Conservation (phyloP, 768 basidiomycete genomes). For the Rhodotorula taiwanensis region DNA sequence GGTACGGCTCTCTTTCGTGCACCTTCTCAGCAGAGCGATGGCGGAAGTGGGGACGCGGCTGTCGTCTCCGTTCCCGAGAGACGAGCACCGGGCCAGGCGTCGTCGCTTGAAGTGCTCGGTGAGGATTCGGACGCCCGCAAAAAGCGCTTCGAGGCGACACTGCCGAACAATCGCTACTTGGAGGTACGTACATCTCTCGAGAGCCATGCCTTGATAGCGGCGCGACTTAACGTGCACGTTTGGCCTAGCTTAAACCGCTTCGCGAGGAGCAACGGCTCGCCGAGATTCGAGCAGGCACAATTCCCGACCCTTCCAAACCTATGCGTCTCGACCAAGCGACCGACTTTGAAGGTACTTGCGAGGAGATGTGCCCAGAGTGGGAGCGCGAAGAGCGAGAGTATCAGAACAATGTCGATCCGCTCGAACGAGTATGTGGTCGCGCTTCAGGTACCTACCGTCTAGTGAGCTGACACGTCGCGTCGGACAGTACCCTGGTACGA, state of each 20-base stretch:
- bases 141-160: slow-evolving; percentile 26
- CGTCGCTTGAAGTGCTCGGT: slow-evolving; percentile 33
- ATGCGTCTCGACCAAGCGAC: slow-evolving; percentile 82
- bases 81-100: slow-evolving; percentile 5
- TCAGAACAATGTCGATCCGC: slow-evolving; percentile 76
- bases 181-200: slow-evolving; percentile 5
- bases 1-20: not conserved
- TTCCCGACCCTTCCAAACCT: slow-evolving; percentile 75
- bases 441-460: not conserved
- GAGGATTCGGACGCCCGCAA: slow-evolving; percentile 32
- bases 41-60: no score
- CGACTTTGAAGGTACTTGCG: slow-evolving; percentile 83
- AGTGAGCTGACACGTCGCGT: slow-evolving; percentile 14
- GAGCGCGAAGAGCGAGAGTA: slow-evolving; percentile 84
- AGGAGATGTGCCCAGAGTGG: slow-evolving; percentile 89
- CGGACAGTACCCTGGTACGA: slow-evolving; percentile 61
- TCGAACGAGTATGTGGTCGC: slow-evolving; percentile 63
- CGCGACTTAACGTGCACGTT: no score
- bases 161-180: slow-evolving; percentile 32
- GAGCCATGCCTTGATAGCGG: not conserved
- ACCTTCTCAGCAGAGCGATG: not conserved
- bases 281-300: slow-evolving; percentile 70
- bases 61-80: not conserved
- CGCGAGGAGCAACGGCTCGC: slow-evolving; percentile 42
- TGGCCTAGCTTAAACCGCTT: slow-evolving; percentile 46